phyloP scores from a whole-genome alignment of 495 filamentous ascomycete genomes.

The Echria macrotheca region DNA sequence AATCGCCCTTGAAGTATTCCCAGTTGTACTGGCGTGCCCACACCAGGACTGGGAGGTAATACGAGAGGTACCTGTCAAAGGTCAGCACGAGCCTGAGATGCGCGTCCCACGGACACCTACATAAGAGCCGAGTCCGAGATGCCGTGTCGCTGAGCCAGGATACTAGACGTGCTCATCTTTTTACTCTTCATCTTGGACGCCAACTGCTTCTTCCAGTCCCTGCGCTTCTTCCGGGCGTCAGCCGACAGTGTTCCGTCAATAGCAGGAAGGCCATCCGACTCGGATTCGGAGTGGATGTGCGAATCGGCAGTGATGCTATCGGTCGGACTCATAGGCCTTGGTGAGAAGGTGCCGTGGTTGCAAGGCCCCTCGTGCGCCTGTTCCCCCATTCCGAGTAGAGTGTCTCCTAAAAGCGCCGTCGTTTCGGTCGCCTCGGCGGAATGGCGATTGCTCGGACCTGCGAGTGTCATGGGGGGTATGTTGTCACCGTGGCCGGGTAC shows the following conservation, averaged over 20 bases:
- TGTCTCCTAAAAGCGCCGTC: slow-evolving; percentile 37
- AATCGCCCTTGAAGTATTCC: slow-evolving; percentile 77
- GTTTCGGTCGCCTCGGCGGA: slow-evolving; percentile 29
- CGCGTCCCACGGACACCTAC: slow-evolving; percentile 37
- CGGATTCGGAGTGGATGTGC: slow-evolving; percentile 18
- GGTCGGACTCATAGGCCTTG: slow-evolving; percentile 48
- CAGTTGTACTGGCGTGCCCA: slow-evolving; percentile 83
- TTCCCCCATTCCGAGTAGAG: no score
- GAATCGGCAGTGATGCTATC: slow-evolving; percentile 34
- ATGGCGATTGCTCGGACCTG: slow-evolving; percentile 22
- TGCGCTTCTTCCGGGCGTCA: slow-evolving; percentile 16
- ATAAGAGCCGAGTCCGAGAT: slow-evolving; percentile 52
- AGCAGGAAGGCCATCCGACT: slow-evolving; percentile 15
- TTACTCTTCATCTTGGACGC: slow-evolving; percentile 42
- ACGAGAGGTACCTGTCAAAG: slow-evolving; percentile 71
- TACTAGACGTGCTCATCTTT: slow-evolving; percentile 59
- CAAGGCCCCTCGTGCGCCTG: slow-evolving; percentile 48
- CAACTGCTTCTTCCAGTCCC: slow-evolving; percentile 32
- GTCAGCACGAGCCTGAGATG: not conserved
- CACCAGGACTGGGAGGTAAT: slow-evolving; percentile 86
- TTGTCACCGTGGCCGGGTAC: slow-evolving; percentile 8
- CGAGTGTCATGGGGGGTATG: slow-evolving; percentile 5
- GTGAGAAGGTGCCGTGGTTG: slow-evolving; percentile 77
- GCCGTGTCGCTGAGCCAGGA: slow-evolving; percentile 55
- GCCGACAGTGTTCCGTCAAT: slow-evolving; percentile 16